Base-by-base conservation (phyloP, 345 rosid species). In the Salix purpurea region DNA sequence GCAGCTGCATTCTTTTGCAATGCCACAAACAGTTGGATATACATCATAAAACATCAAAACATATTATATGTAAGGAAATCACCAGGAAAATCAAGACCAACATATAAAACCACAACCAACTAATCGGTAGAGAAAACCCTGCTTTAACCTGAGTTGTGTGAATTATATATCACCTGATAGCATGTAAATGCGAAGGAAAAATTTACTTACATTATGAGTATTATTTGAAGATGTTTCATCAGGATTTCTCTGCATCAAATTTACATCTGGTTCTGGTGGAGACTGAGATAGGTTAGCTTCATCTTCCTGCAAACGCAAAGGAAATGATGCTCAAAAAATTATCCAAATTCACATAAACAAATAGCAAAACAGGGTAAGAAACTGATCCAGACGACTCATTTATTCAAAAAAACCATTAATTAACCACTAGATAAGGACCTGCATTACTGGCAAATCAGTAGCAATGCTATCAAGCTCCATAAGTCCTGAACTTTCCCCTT, bases 401-500 rank as follows among this genome's bases (percentile, higher is more conserved):
- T 18, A 40, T 80, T 70, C 68, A 71, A 14, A n/a, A 52, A 64
- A 26, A 10, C 50, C 18, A 50, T 18, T 50, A 50, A 50, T 10
- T 6, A 36, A 58, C 26, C 68, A 69, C 37, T 74, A 7, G 56
- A 62, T 61, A 79, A 62, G 50, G 70, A 92, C 94, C 96, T 90
- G 89, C 83, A 84, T 73, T 84, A 82, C 84, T 76, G 86, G 74
- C 52, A 88, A 72, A 83, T 81, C 85, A 72, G 80, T 65, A 58
- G 86, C 34, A 71, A 54, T 69, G 50, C 80, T 83, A 58, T 86
- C 88, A 71, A 74, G 67, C 71, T 83, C 91, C 85, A 87, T 74
- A 40, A 60, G 76, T 78, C 81, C 85, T 48, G 92, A 85, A 80
- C 81, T 85, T 86, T 89, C 83, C 46, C 84, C 89, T 76, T 87